These are phyloP conservation scores for Auriscalpium orientale DNA, from an alignment of 768 basidiomycete genomes.

Conservation along the genomic window DNA sequence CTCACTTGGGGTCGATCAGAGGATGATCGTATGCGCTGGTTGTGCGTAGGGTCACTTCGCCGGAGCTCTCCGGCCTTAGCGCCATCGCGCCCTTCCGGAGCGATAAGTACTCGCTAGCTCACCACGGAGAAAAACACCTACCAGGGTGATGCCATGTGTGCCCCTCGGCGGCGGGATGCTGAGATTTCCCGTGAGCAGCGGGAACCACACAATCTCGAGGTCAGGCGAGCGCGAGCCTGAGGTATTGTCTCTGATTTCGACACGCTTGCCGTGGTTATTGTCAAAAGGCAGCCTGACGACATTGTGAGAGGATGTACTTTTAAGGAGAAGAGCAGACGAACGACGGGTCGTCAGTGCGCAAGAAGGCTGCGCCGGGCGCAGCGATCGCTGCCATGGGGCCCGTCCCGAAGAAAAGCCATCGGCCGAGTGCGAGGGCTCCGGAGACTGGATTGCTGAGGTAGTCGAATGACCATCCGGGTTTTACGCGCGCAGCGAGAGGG, in stretches of 20 bases:
- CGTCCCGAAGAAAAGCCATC: constrained; percentile 4
- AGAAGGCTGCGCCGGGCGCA: constrained; percentile 8
- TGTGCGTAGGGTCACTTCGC: constrained; percentile 4
- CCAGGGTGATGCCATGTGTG: constrained; percentile 4
- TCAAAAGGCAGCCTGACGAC: not conserved
- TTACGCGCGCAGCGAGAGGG: constrained; percentile 5
- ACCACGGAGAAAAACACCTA: not conserved
- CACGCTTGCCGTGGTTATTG: not conserved
- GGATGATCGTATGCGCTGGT: constrained; percentile 7
- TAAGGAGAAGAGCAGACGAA: not conserved
- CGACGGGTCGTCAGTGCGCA: constrained; percentile 11
- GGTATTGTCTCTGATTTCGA: constrained; percentile 4
- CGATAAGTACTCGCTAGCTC: not conserved
- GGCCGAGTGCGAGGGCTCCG: constrained; percentile 1
- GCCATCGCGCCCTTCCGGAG: constrained; percentile 1
- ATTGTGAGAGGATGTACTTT: too few species aligned
- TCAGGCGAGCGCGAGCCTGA: constrained; percentile 10
- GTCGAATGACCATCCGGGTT: constrained; percentile 11
- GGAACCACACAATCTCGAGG: constrained; percentile 9
- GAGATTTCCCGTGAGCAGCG: constrained; percentile 1
- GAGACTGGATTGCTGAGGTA: constrained; percentile 9
- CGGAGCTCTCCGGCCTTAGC: constrained; percentile 11
- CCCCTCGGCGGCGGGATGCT: constrained; percentile 1
- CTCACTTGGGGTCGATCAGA: constrained; percentile 5
- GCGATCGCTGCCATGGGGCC: constrained; percentile 7